These are phyloP conservation scores for Lumnitzera littorea DNA, from an alignment of 345 rosid species.

Conservation along the genomic window DNA sequence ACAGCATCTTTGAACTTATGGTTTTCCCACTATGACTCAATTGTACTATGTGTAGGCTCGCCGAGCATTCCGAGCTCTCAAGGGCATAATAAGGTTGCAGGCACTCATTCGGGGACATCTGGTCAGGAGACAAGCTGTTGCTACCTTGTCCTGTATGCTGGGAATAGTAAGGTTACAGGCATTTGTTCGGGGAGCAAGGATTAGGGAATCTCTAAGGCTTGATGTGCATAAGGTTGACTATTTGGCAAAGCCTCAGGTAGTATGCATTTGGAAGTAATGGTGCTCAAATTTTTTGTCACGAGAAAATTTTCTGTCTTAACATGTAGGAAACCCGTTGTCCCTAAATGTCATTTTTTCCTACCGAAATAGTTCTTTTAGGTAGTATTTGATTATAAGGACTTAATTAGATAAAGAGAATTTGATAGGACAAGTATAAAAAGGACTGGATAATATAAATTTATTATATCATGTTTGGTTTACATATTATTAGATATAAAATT, in stretches of 20 bases:
- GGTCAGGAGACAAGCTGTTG: constrained; percentile 86
- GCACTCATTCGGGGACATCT: constrained; percentile 94
- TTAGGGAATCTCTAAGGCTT: constrained; percentile 59
- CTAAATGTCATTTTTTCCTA: no score
- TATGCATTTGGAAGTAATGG: neutral
- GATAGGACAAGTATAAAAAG: no score
- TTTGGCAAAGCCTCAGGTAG: constrained; percentile 40
- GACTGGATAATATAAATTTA: no score
- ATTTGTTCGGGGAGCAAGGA: constrained; percentile 48
- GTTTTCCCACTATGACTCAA: no score
- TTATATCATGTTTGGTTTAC: no score
- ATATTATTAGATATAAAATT: no score
- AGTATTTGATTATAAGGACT: no score
- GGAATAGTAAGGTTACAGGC: constrained; percentile 88
- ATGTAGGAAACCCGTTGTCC: no score
- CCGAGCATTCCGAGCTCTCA: constrained; percentile 84
- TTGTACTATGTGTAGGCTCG: constrained; percentile 53
- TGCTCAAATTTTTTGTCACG: neutral
- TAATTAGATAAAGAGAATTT: no score
- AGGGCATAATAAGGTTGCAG: constrained; percentile 96
- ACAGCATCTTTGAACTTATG: no score
- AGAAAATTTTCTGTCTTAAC: neutral
- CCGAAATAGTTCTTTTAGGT: no score
- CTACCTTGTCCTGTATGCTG: constrained; percentile 67
- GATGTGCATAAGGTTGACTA: constrained; percentile 29